Evolutionary conservation across 2,329 filamentous ascomycete species (phyloP), one percentile per base, ranked within the genome.

Genomic region (Mollisia scopiformis): DNA sequence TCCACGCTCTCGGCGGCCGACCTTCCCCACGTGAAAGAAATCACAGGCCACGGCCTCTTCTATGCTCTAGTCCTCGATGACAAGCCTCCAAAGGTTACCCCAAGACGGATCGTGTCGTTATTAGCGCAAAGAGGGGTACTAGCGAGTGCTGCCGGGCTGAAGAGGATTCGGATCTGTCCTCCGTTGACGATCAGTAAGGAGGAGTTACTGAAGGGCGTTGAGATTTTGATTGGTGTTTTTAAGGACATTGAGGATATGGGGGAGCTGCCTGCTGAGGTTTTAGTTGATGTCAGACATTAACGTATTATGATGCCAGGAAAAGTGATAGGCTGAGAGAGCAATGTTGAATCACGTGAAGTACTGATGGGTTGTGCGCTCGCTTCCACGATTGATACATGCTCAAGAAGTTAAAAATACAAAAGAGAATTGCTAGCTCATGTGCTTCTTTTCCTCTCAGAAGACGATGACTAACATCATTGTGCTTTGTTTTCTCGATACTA

Each of bases 151-250:
- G 43, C 53, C 16, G 41, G 53, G 27, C n/a, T 51, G 16, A 41
- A 28, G 33, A 53, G 58, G 58, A 55, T 60, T 19, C 27, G 43
- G 14, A 60, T 56, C 5, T 55, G 58, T 60, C 43, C 47, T 13
- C 52, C 58, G n/a, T 39, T 60, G 30, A 60, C 43, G 13, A 55
- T 60, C 3, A 60, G 50, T 39, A 51, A 60, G 28, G 58, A 56
- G 30, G 58, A 55, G 16, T 51, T 60, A 27, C 41, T 60, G 41
- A 60, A 55, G 23, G 52, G 52, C 10, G 43, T 35, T 16, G 51
- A 43, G 16, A 55, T 60, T 39, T 33, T 33, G 31, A 55, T 55
- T 21, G 25, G 39, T 43, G 37, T 37, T 21, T 28, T 46, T 19
- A 46, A 27, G 21, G 53, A 43, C 19, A 43, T 55, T 43, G 53